These are phyloP conservation scores for Isoetes engelmannii DNA, from an alignment of 83 land plant genomes.

Conservation along the genomic window DNA sequence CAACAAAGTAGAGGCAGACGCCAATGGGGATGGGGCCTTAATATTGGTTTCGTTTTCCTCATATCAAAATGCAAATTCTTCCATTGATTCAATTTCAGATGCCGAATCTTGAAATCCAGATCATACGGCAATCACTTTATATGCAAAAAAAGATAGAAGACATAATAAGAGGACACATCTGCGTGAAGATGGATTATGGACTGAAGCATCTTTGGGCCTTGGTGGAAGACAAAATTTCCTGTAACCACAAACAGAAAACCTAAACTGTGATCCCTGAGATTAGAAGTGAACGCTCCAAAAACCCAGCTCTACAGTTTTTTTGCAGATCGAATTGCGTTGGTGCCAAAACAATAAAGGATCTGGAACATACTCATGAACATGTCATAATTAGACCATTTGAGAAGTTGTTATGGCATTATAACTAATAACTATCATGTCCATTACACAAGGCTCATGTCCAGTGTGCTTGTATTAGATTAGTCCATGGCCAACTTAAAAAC, in stretches of 20 bases:
- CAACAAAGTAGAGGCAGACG: too few relatives aligned
- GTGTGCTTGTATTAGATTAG: too few relatives aligned
- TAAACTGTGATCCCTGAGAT: constrained; percentile 65
- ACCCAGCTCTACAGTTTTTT: constrained; percentile 43
- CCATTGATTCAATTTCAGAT: too few relatives aligned
- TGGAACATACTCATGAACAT: constrained; percentile 13
- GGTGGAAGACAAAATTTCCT: constrained; percentile 82
- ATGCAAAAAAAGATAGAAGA: too few relatives aligned
- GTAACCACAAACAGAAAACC: constrained; percentile 65
- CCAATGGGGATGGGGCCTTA: too few relatives aligned
- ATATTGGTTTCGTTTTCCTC: too few relatives aligned
- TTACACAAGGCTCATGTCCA: neutral
- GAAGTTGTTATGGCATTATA: neutral
- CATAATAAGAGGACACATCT: too few relatives aligned
- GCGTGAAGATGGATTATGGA: too few relatives aligned
- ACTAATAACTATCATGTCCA: neutral
- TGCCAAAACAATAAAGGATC: constrained; percentile 79
- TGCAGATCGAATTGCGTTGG: constrained; percentile 58
- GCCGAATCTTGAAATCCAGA: too few relatives aligned
- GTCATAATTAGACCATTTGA: neutral
- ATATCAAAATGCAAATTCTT: too few relatives aligned
- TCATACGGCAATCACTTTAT: too few relatives aligned
- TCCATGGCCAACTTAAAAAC: constrained; percentile 17
- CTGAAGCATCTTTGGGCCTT: constrained; percentile 50
- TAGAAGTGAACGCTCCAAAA: constrained; percentile 80